These are phyloP conservation scores for Aspergillus puulaauensis DNA, from an alignment of 2,329 filamentous ascomycete species.

Conservation along the genomic window DNA sequence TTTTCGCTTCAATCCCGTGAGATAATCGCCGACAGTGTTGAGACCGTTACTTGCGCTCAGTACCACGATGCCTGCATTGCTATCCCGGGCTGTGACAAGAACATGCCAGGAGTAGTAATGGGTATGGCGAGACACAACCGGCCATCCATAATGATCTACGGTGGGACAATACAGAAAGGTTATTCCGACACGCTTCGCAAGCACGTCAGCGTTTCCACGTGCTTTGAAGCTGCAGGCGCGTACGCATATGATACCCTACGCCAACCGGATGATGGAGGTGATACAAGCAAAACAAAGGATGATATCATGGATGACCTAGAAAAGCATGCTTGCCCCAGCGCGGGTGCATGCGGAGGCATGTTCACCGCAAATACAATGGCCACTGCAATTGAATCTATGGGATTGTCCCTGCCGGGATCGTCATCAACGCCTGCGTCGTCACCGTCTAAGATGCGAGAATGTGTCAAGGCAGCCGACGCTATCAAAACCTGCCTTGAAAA, in stretches of 20 bases:
- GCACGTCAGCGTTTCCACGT: slow-evolving; percentile 82
- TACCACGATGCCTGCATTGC: slow-evolving; percentile 91
- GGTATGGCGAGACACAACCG: slow-evolving; percentile 88
- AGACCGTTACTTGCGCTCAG: slow-evolving; percentile 89
- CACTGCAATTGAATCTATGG: slow-evolving; percentile 86
- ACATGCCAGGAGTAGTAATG: slow-evolving; percentile 93
- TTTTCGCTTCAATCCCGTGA: slow-evolving; percentile 89
- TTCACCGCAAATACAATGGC: slow-evolving; percentile 96
- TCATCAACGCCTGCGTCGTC: slow-evolving; percentile 79
- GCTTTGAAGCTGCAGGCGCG: slow-evolving; percentile 84
- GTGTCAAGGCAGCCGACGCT: slow-evolving; percentile 73
- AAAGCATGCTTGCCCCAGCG: slow-evolving; percentile 72
- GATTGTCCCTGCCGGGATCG: slow-evolving; percentile 76
- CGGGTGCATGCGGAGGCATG: slow-evolving; percentile 86
- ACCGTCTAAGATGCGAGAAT: slow-evolving; percentile 83
- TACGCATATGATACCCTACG: slow-evolving; percentile 72
- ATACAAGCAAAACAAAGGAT: slow-evolving; percentile 65
- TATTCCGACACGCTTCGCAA: slow-evolving; percentile 73
- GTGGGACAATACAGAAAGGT: slow-evolving; percentile 86
- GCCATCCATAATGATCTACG: slow-evolving; percentile 93
- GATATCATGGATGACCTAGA: slow-evolving; percentile 85
- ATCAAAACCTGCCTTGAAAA: slow-evolving; percentile 78
- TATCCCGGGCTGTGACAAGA: slow-evolving; percentile 95
- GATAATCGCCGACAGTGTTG: slow-evolving; percentile 90
- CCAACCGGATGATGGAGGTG: slow-evolving; percentile 65